Percentiles rank a stretch among this genome's conserved stretches.
These are phyloP conservation scores for Podila horticola DNA, from an alignment of 192 early-diverging fungal genomes.

Conservation along the genomic window DNA sequence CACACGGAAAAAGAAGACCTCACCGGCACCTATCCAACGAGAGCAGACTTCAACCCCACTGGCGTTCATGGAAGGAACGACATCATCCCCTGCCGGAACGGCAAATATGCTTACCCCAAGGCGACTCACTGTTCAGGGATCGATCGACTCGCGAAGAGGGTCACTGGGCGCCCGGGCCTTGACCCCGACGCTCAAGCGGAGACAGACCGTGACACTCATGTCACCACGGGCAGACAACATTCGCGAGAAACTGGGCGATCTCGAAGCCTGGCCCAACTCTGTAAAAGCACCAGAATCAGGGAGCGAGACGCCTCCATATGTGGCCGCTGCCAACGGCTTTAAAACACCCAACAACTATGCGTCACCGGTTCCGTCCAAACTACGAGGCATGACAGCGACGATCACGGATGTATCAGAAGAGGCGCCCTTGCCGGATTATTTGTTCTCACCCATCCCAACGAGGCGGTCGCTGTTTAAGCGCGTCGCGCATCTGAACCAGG, in stretches of 20 bases:
- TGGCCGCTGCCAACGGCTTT: slow-evolving; percentile 6
- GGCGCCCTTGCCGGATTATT: slow-evolving; percentile 23
- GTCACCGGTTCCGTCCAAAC: slow-evolving; percentile 15
- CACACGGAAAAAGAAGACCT: slow-evolving; percentile 36
- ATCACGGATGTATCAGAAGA: slow-evolving; percentile 12
- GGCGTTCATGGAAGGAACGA: background rate
- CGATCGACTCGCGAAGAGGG: slow-evolving; percentile 11
- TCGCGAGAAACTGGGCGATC: background rate
- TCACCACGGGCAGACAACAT: slow-evolving; percentile 26
- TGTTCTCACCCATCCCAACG: slow-evolving; percentile 54
- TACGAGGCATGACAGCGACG: slow-evolving; percentile 12
- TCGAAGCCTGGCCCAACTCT: slow-evolving; percentile 6
- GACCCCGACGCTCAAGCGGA: slow-evolving; percentile 27
- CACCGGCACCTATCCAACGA: background rate
- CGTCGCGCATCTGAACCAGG: slow-evolving; percentile 70
- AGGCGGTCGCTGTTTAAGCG: slow-evolving; percentile 71
- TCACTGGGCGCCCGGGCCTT: slow-evolving; percentile 2
- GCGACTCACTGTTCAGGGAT: background rate
- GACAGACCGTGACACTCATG: slow-evolving; percentile 40
- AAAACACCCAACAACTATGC: slow-evolving; percentile 23
- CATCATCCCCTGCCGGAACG: slow-evolving; percentile 2
- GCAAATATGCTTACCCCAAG: slow-evolving; percentile 1
- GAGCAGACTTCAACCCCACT: background rate
- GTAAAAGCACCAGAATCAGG: slow-evolving; percentile 7
- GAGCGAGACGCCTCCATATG: slow-evolving; percentile 16